Percentiles rank a stretch among this genome's conserved stretches.
These are phyloP conservation scores for Solanum virginianum DNA, from an alignment of 257 asterid genomes.

Conservation along the genomic window DNA sequence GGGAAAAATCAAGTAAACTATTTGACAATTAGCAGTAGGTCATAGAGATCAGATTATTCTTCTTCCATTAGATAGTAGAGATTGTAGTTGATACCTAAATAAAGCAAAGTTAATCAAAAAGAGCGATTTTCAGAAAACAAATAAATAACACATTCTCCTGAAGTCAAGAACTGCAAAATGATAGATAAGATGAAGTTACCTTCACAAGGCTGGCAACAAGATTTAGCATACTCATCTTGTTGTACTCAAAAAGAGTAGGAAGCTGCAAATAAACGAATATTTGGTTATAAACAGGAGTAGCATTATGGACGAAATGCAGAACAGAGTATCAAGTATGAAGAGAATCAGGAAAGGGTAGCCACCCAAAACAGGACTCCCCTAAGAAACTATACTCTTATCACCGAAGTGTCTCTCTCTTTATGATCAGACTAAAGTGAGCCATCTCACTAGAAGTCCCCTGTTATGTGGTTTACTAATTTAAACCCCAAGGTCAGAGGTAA, in stretches of 20 bases:
- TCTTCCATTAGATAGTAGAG: not conserved
- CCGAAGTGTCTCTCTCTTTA: not conserved
- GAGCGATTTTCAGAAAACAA: not conserved
- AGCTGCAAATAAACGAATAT: slow-evolving; percentile 32
- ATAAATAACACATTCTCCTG: not conserved
- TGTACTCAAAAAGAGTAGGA: slow-evolving; percentile 67
- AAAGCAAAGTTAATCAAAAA: not conserved
- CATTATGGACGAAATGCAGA: not conserved
- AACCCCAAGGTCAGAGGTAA: not conserved
- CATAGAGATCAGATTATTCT: not conserved
- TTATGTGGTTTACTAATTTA: not conserved
- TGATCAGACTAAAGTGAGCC: not conserved
- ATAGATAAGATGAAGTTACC: slow-evolving; percentile 26
- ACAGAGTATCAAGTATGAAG: not conserved
- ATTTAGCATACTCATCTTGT: slow-evolving; percentile 79
- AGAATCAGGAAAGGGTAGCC: not conserved
- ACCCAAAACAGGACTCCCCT: not conserved
- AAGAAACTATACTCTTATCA: not conserved
- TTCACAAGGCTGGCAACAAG: slow-evolving; percentile 62
- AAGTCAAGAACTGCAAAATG: not conserved
- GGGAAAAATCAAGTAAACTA: not conserved
- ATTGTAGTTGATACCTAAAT: not conserved
- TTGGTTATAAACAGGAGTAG: not conserved
- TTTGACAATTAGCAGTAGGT: not conserved
- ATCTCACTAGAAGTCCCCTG: not conserved